phyloP scores from a whole-genome alignment of 768 basidiomycete species.

The Russula compacta region DNA sequence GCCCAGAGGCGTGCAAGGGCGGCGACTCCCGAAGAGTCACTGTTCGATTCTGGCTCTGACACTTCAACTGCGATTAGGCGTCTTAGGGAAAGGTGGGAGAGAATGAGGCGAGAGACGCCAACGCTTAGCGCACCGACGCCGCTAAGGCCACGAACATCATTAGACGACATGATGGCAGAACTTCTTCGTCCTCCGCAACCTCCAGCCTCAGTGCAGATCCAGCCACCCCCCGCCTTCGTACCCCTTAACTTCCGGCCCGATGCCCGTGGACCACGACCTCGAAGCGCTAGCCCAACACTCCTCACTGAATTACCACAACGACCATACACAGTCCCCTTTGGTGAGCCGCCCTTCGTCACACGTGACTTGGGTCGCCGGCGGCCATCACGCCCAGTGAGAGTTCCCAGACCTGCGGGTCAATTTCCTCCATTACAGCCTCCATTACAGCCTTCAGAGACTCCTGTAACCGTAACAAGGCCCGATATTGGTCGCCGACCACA shows the following conservation, averaged over 20 bases:
- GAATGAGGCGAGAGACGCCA: slow-evolving; percentile 24
- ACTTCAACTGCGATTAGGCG: slow-evolving; percentile 22
- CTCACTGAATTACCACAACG: slow-evolving; percentile 25
- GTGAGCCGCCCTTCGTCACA: slow-evolving; percentile 2
- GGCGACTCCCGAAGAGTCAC: slow-evolving; percentile 25
- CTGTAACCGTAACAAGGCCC: not conserved
- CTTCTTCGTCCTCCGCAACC: slow-evolving; percentile 42
- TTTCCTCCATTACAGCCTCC: not conserved
- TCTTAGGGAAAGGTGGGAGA: slow-evolving; percentile 25
- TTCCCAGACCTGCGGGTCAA: not conserved
- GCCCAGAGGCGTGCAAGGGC: slow-evolving; percentile 9
- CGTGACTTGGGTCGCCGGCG: slow-evolving; percentile 12
- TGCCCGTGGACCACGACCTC: slow-evolving; percentile 30
- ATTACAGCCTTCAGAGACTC: not conserved
- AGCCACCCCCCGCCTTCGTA: slow-evolving; percentile 43
- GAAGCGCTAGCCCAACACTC: slow-evolving; percentile 34
- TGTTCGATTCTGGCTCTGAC: slow-evolving; percentile 26
- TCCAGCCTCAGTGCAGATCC: slow-evolving; percentile 32
- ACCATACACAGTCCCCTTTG: slow-evolving; percentile 10
- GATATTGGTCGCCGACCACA: not conserved
- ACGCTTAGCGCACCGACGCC: slow-evolving; percentile 40
- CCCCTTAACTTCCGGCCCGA: slow-evolving; percentile 48
- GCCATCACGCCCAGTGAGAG: not conserved
- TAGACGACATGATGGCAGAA: slow-evolving; percentile 53
- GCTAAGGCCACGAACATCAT: slow-evolving; percentile 37